Base-by-base conservation (phyloP, 1,139 yeast genomes). In the Protomyces lactucae-debilis region DNA sequence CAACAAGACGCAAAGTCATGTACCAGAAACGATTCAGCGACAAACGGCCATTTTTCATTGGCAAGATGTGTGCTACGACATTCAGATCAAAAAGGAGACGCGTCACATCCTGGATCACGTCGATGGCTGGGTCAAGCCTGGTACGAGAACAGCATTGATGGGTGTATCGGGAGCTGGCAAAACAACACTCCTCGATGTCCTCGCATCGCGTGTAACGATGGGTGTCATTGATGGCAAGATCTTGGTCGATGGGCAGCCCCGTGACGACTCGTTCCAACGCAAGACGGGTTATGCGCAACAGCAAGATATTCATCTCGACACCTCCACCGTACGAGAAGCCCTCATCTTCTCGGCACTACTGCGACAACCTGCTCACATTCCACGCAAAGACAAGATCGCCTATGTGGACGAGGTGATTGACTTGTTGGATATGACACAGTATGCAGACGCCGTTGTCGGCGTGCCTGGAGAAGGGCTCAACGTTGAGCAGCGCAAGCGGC, bases 101-200 rank as follows among this genome's bases (percentile, higher is more conserved):
- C 76, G 82, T 71, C 76, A 78, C 69, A 73, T 83, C 64, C 75
- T 85, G 68, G 79, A 82, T 66, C 77, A 79, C 69, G 82, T 85
- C 53, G 83, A 83, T 69, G 89, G 88, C 57, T 85, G 79, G 72
- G 95, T 88, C 60, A 85, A 85, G 72, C 95, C 95, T 6, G 87
- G 88, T 69, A 84, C 87, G n/a, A 76, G 87, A 70, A 86, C 91
- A 51, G 93, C 93, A 4, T 77, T 87, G 52, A 87, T 87, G 95
- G 95, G 95, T 70, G 87, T 91, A 18, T 86, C 95, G 25, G 92
- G 93, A 76, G 92, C 95, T 64, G 93, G 95, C 78, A 87, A 87
- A 72, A 87, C 95, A 14, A 87, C 95, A 0, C 73, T 85, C 60
- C 78, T 87, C 68, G 88, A 88, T 76, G 86, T 87, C 68, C 78